Evolutionary conservation across 805 yeast species (phyloP).

Genomic region (Lipomyces lipofer): DNA sequence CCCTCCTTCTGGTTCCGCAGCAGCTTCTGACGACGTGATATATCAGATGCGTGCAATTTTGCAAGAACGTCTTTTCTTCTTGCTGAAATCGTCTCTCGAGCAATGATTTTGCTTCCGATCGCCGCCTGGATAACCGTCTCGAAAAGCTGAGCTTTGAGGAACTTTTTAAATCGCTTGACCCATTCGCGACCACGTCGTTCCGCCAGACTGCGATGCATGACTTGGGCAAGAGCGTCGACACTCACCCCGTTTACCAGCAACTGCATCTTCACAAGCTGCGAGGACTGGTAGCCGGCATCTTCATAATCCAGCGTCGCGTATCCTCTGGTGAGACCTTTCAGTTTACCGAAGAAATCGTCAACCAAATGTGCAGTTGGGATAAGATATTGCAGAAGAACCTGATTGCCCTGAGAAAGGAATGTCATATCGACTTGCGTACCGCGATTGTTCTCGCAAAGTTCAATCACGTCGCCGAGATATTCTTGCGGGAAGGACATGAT

Average conservation of each 20-base stretch:
- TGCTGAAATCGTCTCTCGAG: slow-evolving; percentile 92
- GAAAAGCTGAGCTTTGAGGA: slow-evolving; percentile 75
- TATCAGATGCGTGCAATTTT: slow-evolving; percentile 88
- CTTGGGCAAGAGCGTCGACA: slow-evolving; percentile 89
- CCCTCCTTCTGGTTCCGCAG: slow-evolving; percentile 91
- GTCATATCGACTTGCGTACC: slow-evolving; percentile 81
- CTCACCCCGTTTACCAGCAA: slow-evolving; percentile 84
- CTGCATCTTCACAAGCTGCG: slow-evolving; percentile 85
- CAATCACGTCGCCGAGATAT: slow-evolving; percentile 81
- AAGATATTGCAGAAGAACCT: slow-evolving; percentile 74
- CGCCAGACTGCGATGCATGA: slow-evolving; percentile 79
- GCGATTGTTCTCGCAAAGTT: slow-evolving; percentile 78
- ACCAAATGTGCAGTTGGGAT: slow-evolving; percentile 87
- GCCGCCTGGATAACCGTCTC: slow-evolving; percentile 92
- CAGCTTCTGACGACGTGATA: slow-evolving; percentile 84
- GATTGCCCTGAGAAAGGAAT: slow-evolving; percentile 68
- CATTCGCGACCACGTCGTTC: slow-evolving; percentile 73
- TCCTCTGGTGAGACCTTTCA: slow-evolving; percentile 86
- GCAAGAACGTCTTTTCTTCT: slow-evolving; percentile 93
- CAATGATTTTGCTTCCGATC: slow-evolving; percentile 75
- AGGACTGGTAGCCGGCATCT: slow-evolving; percentile 79
- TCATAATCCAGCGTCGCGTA: slow-evolving; percentile 94
- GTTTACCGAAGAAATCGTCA: slow-evolving; percentile 92
- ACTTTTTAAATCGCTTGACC: slow-evolving; percentile 80
- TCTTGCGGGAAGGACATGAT: slow-evolving; percentile 89